A percentile compares a stretch with the other conserved stretches of the same genome.
Evolutionary conservation across 768 basidiomycete species (phyloP).

Genomic region (Cytidiella melzeri): DNA sequence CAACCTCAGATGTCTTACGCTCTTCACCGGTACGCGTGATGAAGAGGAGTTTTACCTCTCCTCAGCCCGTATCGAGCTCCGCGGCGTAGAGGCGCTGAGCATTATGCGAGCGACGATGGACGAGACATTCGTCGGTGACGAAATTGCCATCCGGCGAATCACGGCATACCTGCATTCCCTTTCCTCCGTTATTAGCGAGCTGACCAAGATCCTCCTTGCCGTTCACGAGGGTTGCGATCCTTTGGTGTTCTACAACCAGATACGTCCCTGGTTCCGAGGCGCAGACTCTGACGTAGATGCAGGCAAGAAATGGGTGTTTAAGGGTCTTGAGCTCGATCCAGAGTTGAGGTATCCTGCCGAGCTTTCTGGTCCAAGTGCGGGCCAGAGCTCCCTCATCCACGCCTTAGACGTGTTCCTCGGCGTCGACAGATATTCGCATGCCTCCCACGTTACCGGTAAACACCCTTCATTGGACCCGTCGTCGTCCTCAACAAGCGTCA

Average conservation of each 20-base stretch:
- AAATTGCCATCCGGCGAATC: conserved; percentile 41
- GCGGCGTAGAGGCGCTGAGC: conserved; percentile 77
- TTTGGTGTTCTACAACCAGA: conserved; percentile 48
- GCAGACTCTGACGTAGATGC: conserved; percentile 32
- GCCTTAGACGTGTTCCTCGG: conserved; percentile 49
- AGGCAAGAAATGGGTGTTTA: conserved; percentile 34
- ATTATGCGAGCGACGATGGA: conserved; percentile 84
- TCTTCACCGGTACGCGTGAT: conserved; percentile 74
- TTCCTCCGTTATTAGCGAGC: conserved; percentile 54
- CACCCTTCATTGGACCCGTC: conserved; percentile 3
- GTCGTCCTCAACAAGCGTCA: neutral
- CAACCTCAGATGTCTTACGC: conserved; percentile 57
- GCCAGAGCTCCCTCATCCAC: conserved; percentile 56
- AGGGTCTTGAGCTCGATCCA: conserved; percentile 35
- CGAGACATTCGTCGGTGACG: conserved; percentile 73
- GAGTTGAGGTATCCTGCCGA: conserved; percentile 28
- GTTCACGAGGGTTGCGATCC: conserved; percentile 73
- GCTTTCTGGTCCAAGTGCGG: conserved; percentile 53
- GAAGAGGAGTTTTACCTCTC: conserved; percentile 87
- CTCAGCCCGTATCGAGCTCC: conserved; percentile 81
- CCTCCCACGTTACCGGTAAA: conserved; percentile 27
- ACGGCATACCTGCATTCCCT: conserved; percentile 59
- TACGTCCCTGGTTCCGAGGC: conserved; percentile 63
- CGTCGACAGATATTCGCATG: conserved; percentile 36
- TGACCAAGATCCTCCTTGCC: conserved; percentile 52